Evolutionary conservation across 2,329 filamentous ascomycete genomes (phyloP).

Genomic region (Exophiala mesophila): DNA sequence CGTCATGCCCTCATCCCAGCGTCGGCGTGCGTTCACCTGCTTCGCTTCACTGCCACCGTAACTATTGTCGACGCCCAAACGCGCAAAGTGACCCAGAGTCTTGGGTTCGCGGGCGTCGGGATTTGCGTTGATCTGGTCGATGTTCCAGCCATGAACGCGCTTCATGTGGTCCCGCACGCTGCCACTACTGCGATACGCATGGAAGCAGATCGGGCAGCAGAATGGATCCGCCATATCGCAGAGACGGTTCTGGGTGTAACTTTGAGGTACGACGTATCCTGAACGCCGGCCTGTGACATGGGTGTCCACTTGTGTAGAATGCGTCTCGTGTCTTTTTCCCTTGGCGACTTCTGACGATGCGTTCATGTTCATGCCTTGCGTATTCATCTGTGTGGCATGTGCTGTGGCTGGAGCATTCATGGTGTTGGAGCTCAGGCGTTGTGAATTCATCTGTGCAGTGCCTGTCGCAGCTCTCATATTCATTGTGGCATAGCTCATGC

Average conservation of each 20-base stretch:
- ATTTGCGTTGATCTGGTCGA: background rate
- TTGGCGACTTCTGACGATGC: no score
- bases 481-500: no score
- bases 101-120: background rate
- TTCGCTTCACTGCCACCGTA: conserved; percentile 17
- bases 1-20: conserved; percentile 11
- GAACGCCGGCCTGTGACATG: no score
- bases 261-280: background rate
- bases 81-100: conserved; percentile 3
- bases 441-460: no score
- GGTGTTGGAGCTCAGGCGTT: no score
- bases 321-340: no score
- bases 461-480: no score
- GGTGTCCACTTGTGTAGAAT: no score
- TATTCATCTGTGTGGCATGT: no score
- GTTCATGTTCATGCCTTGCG: no score
- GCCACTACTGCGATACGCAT: background rate
- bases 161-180: background rate
- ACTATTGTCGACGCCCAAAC: conserved; percentile 6
- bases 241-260: background rate
- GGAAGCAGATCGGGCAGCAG: background rate
- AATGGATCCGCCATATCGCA: background rate
- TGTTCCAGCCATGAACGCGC: conserved; percentile 2
- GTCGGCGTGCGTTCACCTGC: conserved; percentile 10
- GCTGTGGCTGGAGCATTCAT: no score